Evolutionary conservation across 208 protist genomes (phyloP), one percentile per base, ranked within the genome.

Genomic region (Crithidia expoeki): DNA sequence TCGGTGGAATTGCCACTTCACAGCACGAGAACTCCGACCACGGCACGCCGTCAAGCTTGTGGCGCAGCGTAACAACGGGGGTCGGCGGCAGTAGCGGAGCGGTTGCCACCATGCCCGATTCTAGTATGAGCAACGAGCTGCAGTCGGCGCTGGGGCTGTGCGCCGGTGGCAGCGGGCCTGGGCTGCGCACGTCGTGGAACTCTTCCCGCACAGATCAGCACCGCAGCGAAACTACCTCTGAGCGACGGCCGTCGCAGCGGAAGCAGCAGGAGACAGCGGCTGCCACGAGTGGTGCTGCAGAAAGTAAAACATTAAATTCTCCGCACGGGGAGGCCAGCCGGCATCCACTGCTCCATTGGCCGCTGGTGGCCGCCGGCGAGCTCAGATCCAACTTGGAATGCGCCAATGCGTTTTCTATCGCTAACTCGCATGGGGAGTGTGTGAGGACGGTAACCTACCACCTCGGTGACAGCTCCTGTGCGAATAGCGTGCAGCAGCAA

Each of bases 61-160:
- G 30, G 61, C 61, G 33, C 32, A 67, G 61, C 34, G 47, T 57
- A 33, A 57, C 49, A 19, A n/a, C n/a, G n/a, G n/a, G n/a, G n/a
- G n/a, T n/a, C n/a, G n/a, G n/a, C n/a, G n/a, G n/a, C n/a, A n/a
- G n/a, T n/a, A n/a, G n/a, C n/a, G n/a, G n/a, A n/a, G n/a, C n/a
- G n/a, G n/a, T n/a, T n/a, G n/a, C n/a, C n/a, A n/a, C n/a, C n/a
- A n/a, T 57, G n/a, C 23, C 47, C 10, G 47, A 56, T 9, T 25
- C 21, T 2, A 46, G 33, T 9, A 34, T 19, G 4, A 21, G 33
- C 47, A 67, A 57, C 61, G 61, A 67, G n/a, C 47, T 67, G 30
- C 32, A n/a, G 33, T 5, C 42, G 0, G 42, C 42, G n/a, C 17
- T 50, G 58, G 7, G 27, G 0, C 14, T 38, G 1, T 32, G 4